Evolutionary conservation across 2,329 filamentous ascomycete genomes (phyloP).

Genomic region (Apiospora rasikravindrae): DNA sequence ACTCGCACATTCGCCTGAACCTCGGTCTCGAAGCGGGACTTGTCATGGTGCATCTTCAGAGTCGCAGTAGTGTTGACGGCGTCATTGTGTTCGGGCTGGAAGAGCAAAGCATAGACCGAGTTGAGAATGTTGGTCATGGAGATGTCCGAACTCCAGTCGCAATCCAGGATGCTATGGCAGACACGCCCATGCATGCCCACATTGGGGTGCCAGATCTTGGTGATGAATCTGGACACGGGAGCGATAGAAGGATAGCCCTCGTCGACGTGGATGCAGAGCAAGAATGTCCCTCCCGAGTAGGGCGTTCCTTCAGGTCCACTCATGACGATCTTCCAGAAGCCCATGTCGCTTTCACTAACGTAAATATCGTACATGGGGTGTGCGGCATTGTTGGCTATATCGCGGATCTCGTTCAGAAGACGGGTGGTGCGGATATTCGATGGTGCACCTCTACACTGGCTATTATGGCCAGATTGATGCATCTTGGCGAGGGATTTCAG

Average conservation of each 20-base stretch:
- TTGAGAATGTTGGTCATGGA: conserved; percentile 27
- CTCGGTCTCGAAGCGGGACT: not conserved
- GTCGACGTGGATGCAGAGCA: conserved; percentile 73
- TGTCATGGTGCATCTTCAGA: not conserved
- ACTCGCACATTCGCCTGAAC: not conserved
- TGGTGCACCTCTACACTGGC: too few relatives aligned
- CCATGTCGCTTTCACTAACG: conserved; percentile 43
- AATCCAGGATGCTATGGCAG: conserved; percentile 49
- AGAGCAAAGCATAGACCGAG: conserved; percentile 27
- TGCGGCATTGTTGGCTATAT: not conserved
- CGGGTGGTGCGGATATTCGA: not conserved
- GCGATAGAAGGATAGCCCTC: conserved; percentile 82
- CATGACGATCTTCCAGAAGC: conserved; percentile 47
- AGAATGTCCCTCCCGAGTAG: conserved; percentile 69
- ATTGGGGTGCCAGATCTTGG: conserved; percentile 81
- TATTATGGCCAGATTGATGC: too few relatives aligned
- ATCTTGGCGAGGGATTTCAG: not conserved
- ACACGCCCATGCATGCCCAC: conserved; percentile 78
- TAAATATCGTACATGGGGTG: conserved; percentile 39
- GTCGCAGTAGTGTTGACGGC: conserved; percentile 23
- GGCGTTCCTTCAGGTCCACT: conserved; percentile 30
- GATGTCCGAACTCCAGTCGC: conserved; percentile 32
- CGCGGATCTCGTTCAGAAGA: not conserved
- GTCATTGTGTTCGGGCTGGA: conserved; percentile 26
- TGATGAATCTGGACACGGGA: conserved; percentile 78